Evolutionary conservation across 169 alveolate genomes (phyloP).

Genomic region (Theileria orientalis): DNA sequence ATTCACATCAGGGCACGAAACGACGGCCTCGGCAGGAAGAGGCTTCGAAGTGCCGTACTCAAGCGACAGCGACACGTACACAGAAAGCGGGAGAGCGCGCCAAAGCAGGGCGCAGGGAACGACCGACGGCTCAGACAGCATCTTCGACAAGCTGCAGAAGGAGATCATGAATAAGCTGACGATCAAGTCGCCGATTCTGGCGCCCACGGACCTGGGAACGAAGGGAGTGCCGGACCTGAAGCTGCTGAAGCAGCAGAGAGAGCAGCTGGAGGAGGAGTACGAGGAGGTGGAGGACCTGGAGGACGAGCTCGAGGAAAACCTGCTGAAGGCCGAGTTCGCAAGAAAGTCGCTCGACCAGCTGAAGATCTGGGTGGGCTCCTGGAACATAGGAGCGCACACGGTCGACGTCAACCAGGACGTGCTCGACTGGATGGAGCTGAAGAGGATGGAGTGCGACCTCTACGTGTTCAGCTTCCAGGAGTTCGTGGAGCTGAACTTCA

Average conservation of each 20-base stretch:
- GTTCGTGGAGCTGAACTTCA: conserved; percentile 60
- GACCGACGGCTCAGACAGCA: not conserved
- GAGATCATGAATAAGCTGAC: not conserved
- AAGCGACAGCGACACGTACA: no score
- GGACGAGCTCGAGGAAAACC: not conserved
- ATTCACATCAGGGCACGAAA: no score
- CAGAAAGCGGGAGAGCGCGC: no score
- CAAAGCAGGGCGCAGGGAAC: not conserved
- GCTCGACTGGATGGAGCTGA: conserved; percentile 65
- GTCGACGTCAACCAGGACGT: conserved; percentile 65
- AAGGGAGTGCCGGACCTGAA: not conserved
- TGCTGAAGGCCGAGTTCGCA: not conserved
- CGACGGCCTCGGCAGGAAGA: no score
- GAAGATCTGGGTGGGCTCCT: conserved; percentile 74
- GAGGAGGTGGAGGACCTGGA: not conserved
- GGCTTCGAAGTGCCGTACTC: no score
- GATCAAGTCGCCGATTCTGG: not conserved
- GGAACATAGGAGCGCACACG: conserved; percentile 74
- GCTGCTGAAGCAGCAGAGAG: not conserved
- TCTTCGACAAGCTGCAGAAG: not conserved
- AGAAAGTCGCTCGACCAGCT: conserved; percentile 11
- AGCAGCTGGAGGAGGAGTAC: not conserved
- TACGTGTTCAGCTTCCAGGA: conserved; percentile 75
- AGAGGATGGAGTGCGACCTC: conserved; percentile 54
- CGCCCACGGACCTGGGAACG: not conserved